phyloP scores from a whole-genome alignment of 345 rosid species.

The Kandelia obovata region DNA sequence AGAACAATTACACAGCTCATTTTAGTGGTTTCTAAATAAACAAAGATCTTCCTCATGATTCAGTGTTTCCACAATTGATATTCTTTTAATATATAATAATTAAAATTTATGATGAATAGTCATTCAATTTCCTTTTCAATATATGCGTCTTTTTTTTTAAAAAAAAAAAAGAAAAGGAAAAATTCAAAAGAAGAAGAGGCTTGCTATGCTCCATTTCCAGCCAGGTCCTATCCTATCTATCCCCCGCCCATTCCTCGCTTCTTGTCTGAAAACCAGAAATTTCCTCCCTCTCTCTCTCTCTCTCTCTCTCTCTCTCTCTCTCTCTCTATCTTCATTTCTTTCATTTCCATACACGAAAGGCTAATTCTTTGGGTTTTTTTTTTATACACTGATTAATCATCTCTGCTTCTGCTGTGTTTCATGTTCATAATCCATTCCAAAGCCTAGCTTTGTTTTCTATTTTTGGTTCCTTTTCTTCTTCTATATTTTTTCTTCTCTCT shows the following conservation, averaged over 20 bases:
- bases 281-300: conserved; percentile 22
- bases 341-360: neutral
- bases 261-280: conserved; percentile 16
- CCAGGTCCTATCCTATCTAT: too few relatives aligned
- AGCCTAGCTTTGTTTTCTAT: too few relatives aligned
- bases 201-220: too few relatives aligned
- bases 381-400: neutral
- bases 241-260: conserved; percentile 1
- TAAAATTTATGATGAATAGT: too few relatives aligned
- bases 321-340: conserved; percentile 15
- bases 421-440: neutral
- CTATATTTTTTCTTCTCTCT: conserved; percentile 1
- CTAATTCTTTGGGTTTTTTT: neutral
- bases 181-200: neutral
- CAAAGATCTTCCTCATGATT: too few relatives aligned
- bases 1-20: too few relatives aligned
- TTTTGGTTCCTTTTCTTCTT: conserved; percentile 19
- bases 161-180: conserved; percentile 15
- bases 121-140: too few relatives aligned
- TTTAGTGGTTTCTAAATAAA: too few relatives aligned
- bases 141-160: too few relatives aligned
- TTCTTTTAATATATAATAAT: too few relatives aligned
- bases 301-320: conserved; percentile 1
- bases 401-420: neutral
- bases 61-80: too few relatives aligned